phyloP scores from a whole-genome alignment of 2,329 filamentous ascomycete genomes.

The Tolypocladium album region DNA sequence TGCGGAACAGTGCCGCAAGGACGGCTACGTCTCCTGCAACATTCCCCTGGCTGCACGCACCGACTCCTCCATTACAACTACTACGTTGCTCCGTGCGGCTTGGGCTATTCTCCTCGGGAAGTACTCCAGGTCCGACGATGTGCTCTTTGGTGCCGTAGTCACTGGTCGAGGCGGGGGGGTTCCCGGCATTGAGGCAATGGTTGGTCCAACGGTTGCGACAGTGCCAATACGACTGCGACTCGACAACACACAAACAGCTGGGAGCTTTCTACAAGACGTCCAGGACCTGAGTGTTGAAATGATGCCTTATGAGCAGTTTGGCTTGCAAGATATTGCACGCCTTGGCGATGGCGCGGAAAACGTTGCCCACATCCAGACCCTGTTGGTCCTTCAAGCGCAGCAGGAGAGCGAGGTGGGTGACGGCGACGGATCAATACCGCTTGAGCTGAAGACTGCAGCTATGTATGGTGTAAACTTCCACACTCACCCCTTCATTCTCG shows the following conservation, averaged over 20 bases:
- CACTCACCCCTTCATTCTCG: not conserved
- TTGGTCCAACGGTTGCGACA: not conserved
- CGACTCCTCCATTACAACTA: conserved; percentile 6
- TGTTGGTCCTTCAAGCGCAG: not conserved
- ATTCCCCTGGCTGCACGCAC: not conserved
- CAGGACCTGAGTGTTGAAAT: not conserved
- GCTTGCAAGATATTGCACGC: not conserved
- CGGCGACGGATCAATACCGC: not conserved
- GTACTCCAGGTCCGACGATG: not conserved
- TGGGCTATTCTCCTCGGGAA: conserved; percentile 26
- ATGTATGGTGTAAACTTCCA: not conserved
- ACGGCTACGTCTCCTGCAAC: not conserved
- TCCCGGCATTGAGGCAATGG: not conserved
- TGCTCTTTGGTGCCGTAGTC: not conserved
- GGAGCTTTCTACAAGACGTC: not conserved
- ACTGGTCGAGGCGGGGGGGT: not conserved
- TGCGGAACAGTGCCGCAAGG: not conserved
- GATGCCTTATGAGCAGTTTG: not conserved
- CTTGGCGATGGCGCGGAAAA: not conserved
- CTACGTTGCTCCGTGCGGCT: conserved; percentile 28
- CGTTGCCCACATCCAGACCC: not conserved
- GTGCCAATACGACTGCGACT: not conserved
- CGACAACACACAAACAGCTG: not conserved
- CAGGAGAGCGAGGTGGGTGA: not conserved
- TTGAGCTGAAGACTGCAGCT: not conserved